Base-by-base conservation (phyloP, 345 rosid genomes). In the Rhodomyrtus tomentosa region DNA sequence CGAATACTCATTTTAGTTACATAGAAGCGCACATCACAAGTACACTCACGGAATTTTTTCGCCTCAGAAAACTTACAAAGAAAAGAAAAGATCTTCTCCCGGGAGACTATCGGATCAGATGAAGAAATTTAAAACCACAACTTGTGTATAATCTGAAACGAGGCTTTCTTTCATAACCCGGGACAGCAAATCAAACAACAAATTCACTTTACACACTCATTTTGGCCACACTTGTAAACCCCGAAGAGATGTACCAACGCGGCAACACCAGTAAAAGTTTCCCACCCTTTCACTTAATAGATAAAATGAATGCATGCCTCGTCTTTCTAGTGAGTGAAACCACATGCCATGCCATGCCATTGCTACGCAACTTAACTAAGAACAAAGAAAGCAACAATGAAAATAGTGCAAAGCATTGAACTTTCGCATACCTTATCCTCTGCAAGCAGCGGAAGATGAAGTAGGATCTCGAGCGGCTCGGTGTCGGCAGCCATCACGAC, bases 391-490 rank as follows among this genome's bases (percentile, higher is more conserved):
- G 9, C 93, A 93, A 32, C 92, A 90, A 85, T 93, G 93, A 38
- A 93, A 50, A 50, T 40, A 22, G 12, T 7, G 4, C 36, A 42
- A 27, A 52, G 53, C 42, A 50, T 48, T 5, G 5, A 36, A 27
- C 91, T 94, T 1, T 93, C 0, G 18, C 81, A 40, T 53, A 97
- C 99, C 98, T 97, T 95, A 82, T 97, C 99, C 86, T 95, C 99
- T 7, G 99, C 99, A 12, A 97, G 95, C 84, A 95, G 83, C 9
- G 99, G 99, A 45, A 97, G 92, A 87, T 97, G 99, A 54, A 97
- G 94, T 85, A 97, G 94, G 88, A 97, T 97, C 95, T 97, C 99
- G 6, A 97, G 95, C 3, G 99, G 98, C 89, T 97, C 98, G 0
- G 98, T 91, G 87, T 94, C 95, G 16, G 95, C 94, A 27, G 95